Conservation (phyloP, 345 rosid species). For the Leavenworthia alabamica region DNA sequence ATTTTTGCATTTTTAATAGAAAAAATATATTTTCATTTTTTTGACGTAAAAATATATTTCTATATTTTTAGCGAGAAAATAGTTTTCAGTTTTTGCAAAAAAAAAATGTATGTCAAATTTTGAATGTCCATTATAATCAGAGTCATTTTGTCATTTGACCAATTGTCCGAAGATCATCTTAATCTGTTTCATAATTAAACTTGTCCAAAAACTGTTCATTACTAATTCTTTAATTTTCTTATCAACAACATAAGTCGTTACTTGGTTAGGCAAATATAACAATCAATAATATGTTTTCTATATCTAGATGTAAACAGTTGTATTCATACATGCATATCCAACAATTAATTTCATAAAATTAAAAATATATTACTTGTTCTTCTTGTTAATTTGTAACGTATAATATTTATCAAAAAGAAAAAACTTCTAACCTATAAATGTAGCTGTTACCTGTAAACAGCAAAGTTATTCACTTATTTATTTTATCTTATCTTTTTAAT, state of each 20-base stretch:
- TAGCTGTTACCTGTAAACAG: slow-evolving; percentile 7
- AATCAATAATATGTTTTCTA: slow-evolving; percentile 11
- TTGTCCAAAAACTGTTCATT: no score
- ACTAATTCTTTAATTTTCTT: not conserved
- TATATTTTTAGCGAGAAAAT: no score
- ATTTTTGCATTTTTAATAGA: no score
- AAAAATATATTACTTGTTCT: slow-evolving; percentile 13
- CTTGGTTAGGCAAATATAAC: slow-evolving; percentile 13
- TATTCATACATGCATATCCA: not conserved
- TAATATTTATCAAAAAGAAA: no score
- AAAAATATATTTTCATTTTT: no score
- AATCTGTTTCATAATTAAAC: no score
- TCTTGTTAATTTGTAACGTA: slow-evolving; percentile 15
- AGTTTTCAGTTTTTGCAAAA: no score
- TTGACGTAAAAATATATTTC: no score
- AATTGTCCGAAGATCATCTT: no score
- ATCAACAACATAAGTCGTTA: not conserved
- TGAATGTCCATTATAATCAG: no score
- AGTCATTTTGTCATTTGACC: no score
- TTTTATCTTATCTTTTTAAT: not conserved
- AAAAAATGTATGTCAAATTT: no score
- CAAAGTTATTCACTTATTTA: not conserved
- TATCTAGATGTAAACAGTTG: not conserved
- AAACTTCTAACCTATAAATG: slow-evolving; percentile 4
- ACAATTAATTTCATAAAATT: not conserved